Percentiles rank a stretch among this genome's conserved stretches.
Conservation (phyloP, 2,329 filamentous ascomycete genomes). For the Ramularia endophylla region DNA sequence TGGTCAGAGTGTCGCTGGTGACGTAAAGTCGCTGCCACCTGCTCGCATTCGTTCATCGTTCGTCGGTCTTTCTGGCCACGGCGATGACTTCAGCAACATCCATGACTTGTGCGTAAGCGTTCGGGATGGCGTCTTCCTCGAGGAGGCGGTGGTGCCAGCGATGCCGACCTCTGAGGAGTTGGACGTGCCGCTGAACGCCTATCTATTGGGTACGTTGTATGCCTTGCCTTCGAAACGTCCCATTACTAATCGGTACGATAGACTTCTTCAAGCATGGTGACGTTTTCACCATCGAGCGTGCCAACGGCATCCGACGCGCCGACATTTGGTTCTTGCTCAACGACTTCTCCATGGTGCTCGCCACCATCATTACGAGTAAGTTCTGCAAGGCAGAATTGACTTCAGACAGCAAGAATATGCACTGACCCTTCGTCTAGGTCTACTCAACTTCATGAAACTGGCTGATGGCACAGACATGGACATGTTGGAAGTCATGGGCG, state of each 20-base stretch:
- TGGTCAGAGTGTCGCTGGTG: conserved; percentile 18
- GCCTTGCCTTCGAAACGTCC: no score
- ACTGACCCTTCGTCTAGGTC: conserved; percentile 19
- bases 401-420: no score
- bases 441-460: conserved; percentile 53
- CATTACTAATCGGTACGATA: no score
- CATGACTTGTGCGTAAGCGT: conserved; percentile 61
- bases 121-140: conserved; percentile 65
- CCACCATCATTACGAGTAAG: conserved; percentile 60
- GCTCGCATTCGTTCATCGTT: conserved; percentile 60
- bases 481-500: conserved; percentile 48
- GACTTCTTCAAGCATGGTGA: conserved; percentile 75
- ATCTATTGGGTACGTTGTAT: conserved; percentile 45
- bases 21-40: conserved; percentile 30
- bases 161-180: conserved; percentile 55
- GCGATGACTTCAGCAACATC: conserved; percentile 59
- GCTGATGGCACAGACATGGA: conserved; percentile 41
- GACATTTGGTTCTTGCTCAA: conserved; percentile 71
- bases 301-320: conserved; percentile 60
- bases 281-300: conserved; percentile 51
- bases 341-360: conserved; percentile 57
- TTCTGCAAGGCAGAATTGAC: neutral
- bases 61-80: conserved; percentile 62
- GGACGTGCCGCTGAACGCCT: conserved; percentile 55
- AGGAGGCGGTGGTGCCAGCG: conserved; percentile 66